Evolutionary conservation across 2,329 filamentous ascomycete species (phyloP).

Genomic region (Fusarium euwallaceae): DNA sequence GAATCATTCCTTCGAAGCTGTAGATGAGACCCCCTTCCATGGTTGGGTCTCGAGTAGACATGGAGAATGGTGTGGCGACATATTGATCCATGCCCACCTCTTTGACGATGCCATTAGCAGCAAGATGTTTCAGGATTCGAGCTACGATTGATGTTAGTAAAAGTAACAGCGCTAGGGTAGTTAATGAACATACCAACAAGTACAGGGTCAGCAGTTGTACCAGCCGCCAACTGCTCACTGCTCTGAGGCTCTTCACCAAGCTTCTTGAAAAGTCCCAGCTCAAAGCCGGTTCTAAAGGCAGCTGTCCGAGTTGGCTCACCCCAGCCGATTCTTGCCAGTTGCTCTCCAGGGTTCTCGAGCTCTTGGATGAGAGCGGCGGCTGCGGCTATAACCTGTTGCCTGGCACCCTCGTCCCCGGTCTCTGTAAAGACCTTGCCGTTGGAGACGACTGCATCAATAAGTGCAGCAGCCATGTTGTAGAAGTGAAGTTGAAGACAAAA

Average conservation of each 20-base stretch:
- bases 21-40: constrained; percentile 30
- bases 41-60: constrained; percentile 27
- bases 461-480: constrained; percentile 6
- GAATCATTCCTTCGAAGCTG: constrained; percentile 35
- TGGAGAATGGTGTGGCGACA: constrained; percentile 7
- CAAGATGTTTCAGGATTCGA: constrained; percentile 22
- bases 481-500: neutral
- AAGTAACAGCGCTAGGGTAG: accelerated
- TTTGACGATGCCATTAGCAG: constrained; percentile 20
- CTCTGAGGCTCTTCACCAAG: constrained; percentile 18
- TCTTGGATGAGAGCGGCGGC: constrained; percentile 22
- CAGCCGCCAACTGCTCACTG: constrained; percentile 14
- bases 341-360: constrained; percentile 31
- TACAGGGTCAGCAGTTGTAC: constrained; percentile 21
- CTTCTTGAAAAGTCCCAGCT: constrained; percentile 33
- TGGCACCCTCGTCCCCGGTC: constrained; percentile 12
- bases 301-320: constrained; percentile 34
- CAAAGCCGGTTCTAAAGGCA: constrained; percentile 29
- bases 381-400: constrained; percentile 16
- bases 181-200: constrained; percentile 14
- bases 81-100: constrained; percentile 22
- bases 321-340: constrained; percentile 29
- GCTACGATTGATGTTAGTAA: neutral
- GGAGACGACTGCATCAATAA: constrained; percentile 15
- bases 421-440: constrained; percentile 20